phyloP scores from a whole-genome alignment of 2,329 filamentous ascomycete species.

The Fusarium multiceps region DNA sequence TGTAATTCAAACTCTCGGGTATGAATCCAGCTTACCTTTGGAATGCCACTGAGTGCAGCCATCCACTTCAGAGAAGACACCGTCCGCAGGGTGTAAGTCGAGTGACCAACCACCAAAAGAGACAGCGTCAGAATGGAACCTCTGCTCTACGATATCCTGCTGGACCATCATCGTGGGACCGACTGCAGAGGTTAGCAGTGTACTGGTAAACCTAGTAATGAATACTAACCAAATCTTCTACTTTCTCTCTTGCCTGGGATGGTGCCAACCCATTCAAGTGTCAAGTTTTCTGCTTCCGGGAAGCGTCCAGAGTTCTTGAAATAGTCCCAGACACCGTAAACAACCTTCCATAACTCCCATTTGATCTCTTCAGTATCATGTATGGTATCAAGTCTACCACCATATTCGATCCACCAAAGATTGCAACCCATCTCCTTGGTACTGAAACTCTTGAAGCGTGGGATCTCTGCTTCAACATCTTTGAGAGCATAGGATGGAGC shows the following conservation, averaged over 20 bases:
- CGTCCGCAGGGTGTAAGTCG: slow-evolving; percentile 15
- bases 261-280: slow-evolving; percentile 22
- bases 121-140: slow-evolving; percentile 8
- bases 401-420: slow-evolving; percentile 28
- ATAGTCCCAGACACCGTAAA: slow-evolving; percentile 25
- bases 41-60: slow-evolving; percentile 28
- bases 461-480: slow-evolving; percentile 9
- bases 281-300: slow-evolving; percentile 12
- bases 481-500: slow-evolving; percentile 16
- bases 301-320: slow-evolving; percentile 21
- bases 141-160: slow-evolving; percentile 17
- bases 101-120: slow-evolving; percentile 25
- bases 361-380: slow-evolving; percentile 23
- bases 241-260: slow-evolving; percentile 20
- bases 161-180: slow-evolving; percentile 19
- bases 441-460: slow-evolving; percentile 20
- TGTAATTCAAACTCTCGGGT: rapidly evolving
- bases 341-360: slow-evolving; percentile 25
- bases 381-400: slow-evolving; percentile 19
- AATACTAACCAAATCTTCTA: slow-evolving; percentile 8
- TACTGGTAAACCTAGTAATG: rapidly evolving
- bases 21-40: not conserved
- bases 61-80: slow-evolving; percentile 19
- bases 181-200: not conserved
- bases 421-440: slow-evolving; percentile 20